Base-by-base conservation (phyloP, 2,329 filamentous ascomycete species). In the Sporothrix euskadiensis region DNA sequence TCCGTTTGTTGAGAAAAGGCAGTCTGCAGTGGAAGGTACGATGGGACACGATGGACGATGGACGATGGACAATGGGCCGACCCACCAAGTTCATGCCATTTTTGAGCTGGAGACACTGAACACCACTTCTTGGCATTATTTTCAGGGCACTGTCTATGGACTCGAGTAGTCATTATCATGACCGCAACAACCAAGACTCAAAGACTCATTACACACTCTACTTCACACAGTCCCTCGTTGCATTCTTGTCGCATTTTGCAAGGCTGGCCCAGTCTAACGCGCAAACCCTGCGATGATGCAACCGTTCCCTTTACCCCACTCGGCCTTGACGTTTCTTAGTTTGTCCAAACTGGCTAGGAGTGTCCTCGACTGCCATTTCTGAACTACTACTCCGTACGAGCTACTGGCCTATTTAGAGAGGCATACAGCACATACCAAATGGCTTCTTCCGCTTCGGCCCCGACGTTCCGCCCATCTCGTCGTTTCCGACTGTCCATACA, bases 401-500 rank as follows among this genome's bases (percentile, higher is more conserved):
- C n/a, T 9, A 22, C 8, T 22, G 19, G 49, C 22, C 49, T 30
- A 30, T n/a, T n/a, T n/a, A n/a, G n/a, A n/a, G n/a, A n/a, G n/a
- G n/a, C n/a, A n/a, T n/a, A n/a, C n/a, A n/a, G n/a, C n/a, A n/a
- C n/a, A n/a, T n/a, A 26, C 22, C 59, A 47, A 44, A 30, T 72
- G 57, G 10, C 16, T 68, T 41, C 71, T 69, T 73, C 71, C 71
- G 71, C 71, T 47, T 68, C 65, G 71, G 71, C 35, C 69, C 65
- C 61, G 61, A 69, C 49, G 49, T 57, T 69, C 63, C 63, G 71
- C 26, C 57, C 32, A 35, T 35, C 35, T 30, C 32, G 54, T 16
- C 52, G 22, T 54, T 54, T 22, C n/a, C 8, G 8, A 22, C 4
- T 22, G n/a, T n/a, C n/a, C 49, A 71, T 63, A 71, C 63, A 57